A percentile compares a stretch with the other conserved stretches of the same genome.
phyloP scores from a whole-genome alignment of 768 basidiomycete species.

The Imleria badia region DNA sequence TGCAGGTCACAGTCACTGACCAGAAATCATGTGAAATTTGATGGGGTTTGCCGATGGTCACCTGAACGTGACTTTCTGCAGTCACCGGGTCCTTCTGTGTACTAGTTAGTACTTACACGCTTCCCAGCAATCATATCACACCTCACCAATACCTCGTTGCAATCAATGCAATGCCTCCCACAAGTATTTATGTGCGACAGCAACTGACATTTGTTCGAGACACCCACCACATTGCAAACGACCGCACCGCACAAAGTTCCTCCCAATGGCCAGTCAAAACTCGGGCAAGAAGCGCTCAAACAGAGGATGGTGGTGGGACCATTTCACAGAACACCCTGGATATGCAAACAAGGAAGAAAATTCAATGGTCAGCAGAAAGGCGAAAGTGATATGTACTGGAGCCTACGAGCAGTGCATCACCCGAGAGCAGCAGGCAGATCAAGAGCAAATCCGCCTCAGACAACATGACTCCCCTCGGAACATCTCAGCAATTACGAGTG shows the following conservation, averaged over 20 bases:
- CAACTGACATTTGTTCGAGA: too few relatives aligned
- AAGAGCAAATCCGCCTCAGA: not conserved
- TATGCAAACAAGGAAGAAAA: not conserved
- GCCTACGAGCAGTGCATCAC: not conserved
- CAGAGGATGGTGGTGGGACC: not conserved
- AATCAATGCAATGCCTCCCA: too few relatives aligned
- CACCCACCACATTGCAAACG: too few relatives aligned
- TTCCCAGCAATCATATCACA: too few relatives aligned
- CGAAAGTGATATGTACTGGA: not conserved
- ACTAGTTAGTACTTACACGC: too few relatives aligned
- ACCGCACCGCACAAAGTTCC: too few relatives aligned
- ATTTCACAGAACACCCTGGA: slow-evolving; percentile 2
- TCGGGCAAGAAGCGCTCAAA: not conserved
- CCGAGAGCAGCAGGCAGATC: slow-evolving; percentile 1
- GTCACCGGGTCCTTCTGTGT: not conserved
- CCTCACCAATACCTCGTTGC: not conserved
- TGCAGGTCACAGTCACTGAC: not conserved
- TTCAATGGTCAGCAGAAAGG: slow-evolving; percentile 1
- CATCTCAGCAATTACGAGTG: not conserved
- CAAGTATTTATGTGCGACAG: too few relatives aligned
- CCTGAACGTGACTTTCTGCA: not conserved
- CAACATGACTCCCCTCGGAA: not conserved
- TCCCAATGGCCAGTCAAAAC: not conserved
- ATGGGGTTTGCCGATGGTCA: not conserved
- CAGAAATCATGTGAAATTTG: not conserved